Conservation (phyloP, 768 basidiomycete genomes). For the Candolleomyces aberdarensis region DNA sequence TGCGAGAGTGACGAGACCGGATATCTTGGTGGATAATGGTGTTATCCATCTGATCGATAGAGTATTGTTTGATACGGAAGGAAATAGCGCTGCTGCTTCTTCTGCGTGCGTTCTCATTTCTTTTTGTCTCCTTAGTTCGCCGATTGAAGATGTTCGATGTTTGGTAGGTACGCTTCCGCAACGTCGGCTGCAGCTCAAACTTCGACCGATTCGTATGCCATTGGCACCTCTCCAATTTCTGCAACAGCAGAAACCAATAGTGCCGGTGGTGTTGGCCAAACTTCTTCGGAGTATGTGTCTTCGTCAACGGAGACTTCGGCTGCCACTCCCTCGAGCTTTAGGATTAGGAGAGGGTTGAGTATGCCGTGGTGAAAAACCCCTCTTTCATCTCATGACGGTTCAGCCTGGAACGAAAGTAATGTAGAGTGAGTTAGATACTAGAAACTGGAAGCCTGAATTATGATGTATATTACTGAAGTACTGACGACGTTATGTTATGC, state of each 20-base stretch:
- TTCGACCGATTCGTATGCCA: conserved; percentile 38
- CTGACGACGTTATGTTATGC: no score
- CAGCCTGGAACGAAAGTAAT: no score
- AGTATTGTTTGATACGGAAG: conserved; percentile 46
- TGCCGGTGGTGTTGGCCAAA: background rate
- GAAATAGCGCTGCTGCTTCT: conserved; percentile 36
- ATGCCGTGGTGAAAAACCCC: no score
- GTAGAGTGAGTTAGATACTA: no score
- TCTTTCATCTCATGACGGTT: no score
- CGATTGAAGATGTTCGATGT: background rate
- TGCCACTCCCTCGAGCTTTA: no score
- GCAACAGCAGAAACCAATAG: background rate
- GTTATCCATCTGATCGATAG: conserved; percentile 63
- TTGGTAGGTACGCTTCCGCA: conserved; percentile 38
- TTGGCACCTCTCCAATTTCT: conserved; percentile 20
- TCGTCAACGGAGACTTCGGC: no score
- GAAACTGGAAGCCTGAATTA: no score
- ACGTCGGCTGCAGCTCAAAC: conserved; percentile 41
- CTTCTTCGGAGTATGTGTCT: background rate
- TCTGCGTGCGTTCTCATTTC: conserved; percentile 44
- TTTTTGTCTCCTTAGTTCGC: background rate
- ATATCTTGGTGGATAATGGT: conserved; percentile 63
- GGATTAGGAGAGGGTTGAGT: no score
- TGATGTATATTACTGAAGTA: no score
- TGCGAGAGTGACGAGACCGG: conserved; percentile 50